Base-by-base conservation (phyloP, 2,329 filamentous ascomycete species). In the Hypoxylon sp. region DNA sequence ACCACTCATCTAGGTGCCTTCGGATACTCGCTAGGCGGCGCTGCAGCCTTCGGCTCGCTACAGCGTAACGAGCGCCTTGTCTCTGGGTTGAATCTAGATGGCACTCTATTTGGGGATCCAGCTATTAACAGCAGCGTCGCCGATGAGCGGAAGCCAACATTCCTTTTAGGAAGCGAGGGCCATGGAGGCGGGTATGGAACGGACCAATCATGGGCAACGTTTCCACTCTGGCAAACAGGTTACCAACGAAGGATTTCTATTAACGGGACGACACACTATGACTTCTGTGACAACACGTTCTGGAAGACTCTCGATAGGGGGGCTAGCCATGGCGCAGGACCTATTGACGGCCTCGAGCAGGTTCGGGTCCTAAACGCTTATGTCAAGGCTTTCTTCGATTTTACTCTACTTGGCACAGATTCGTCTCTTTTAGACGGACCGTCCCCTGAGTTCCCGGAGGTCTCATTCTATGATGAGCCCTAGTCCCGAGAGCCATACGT, bases 11-110 rank as follows among this genome's bases (percentile, higher is more conserved):
- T 75, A 11, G 74, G 74, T 13, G 24, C 66, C 0, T 65, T 76
- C 1, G 74, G 74, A 1, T 70, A 73, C 26, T 75, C 75, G 0
- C 37, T 75, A 9, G 75, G 74, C 26, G 74, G 74, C 9, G 70
- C 71, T 0, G 67, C 67, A 1, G 73, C 74, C 2, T 50, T 75
- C 0, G 73, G 63, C 9, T 63, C 70, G n/a, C 47, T 69, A n/a
- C 55, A 74, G 1, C 17, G 52, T 9, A 65, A 67, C 2, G 19
- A 35, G 5, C 68, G 48, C 0, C 54, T 77, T 0, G 33, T 58
- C n/a, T 71, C 74, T 2, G 71, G 69, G 1, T 55, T 75, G 46
- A 75, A 77, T 37, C 39, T 75, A 1, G 74, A 77, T 57, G 75
- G 75, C 10, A 58, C 58, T 1, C 31, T 69, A 4, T 69, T 61